A percentile compares a stretch with the other conserved stretches of the same genome.
Conservation (phyloP, 1,284 basidiomycete species). For the Ceratobasidium sp. region DNA sequence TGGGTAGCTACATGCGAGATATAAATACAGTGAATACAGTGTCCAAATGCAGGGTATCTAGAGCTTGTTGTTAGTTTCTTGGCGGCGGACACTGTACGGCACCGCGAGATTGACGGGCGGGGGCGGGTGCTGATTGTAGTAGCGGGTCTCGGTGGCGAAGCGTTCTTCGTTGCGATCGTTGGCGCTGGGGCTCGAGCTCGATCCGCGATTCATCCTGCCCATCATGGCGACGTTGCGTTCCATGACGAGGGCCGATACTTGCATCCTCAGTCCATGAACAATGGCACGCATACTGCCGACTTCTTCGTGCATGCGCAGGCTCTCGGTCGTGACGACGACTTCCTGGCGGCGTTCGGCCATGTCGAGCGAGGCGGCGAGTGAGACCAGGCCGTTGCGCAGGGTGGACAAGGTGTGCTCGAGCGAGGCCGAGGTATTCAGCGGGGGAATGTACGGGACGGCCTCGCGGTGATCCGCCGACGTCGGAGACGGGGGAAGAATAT, state of each 20-base stretch:
- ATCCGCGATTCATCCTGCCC: conserved; percentile 46
- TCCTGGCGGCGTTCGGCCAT: conserved; percentile 67
- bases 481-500: conserved; percentile 9
- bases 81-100: conserved; percentile 38
- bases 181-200: conserved; percentile 1
- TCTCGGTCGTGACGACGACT: conserved; percentile 72
- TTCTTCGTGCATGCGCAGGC: conserved; percentile 75
- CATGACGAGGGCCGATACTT: conserved; percentile 70
- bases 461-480: conserved; percentile 28
- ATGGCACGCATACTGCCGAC: conserved; percentile 73
- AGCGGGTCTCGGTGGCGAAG: conserved; percentile 39
- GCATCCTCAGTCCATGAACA: conserved; percentile 80
- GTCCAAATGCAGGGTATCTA: conserved; percentile 15
- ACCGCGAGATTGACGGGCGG: conserved; percentile 42
- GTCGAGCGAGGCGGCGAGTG: conserved; percentile 66
- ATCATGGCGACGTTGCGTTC: conserved; percentile 65
- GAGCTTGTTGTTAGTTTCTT: conserved; percentile 41
- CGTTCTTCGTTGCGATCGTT: conserved; percentile 19
- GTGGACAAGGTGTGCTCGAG: conserved; percentile 65
- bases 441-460: conserved; percentile 55
- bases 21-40: not conserved
- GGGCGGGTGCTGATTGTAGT: conserved; percentile 42
- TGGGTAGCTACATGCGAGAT: not conserved
- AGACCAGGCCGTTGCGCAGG: conserved; percentile 65
- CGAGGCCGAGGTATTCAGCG: conserved; percentile 64